A percentile compares a stretch with the other conserved stretches of the same genome.
phyloP scores from a whole-genome alignment of 1,284 basidiomycete genomes.

The Meripilus lineatus region DNA sequence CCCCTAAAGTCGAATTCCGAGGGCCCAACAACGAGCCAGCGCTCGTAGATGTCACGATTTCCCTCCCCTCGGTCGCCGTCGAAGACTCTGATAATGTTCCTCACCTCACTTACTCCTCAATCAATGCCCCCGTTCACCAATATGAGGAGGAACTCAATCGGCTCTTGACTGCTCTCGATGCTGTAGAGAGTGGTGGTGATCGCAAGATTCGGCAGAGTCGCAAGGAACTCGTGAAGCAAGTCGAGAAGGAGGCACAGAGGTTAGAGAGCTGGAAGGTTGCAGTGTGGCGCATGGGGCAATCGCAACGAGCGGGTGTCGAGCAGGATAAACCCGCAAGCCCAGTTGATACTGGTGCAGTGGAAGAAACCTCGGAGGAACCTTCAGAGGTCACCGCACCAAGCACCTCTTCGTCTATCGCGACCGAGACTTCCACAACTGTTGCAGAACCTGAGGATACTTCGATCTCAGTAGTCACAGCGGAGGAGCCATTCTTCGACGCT shows the following conservation, averaged over 20 bases:
- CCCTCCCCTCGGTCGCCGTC: slow-evolving; percentile 11
- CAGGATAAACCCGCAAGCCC: too few relatives aligned
- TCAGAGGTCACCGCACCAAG: too few relatives aligned
- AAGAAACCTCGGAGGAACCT: too few relatives aligned
- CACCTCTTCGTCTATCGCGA: too few relatives aligned
- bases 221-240: slow-evolving; percentile 49
- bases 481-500: too few relatives aligned
- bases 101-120: slow-evolving; percentile 34
- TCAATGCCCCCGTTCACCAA: slow-evolving; percentile 44
- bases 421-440: too few relatives aligned
- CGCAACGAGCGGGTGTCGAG: too few relatives aligned
- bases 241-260: slow-evolving; percentile 53
- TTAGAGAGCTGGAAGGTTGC: slow-evolving; percentile 33
- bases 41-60: not conserved
- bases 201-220: slow-evolving; percentile 47
- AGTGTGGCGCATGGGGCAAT: too few relatives aligned
- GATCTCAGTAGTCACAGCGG: too few relatives aligned
- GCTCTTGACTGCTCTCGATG: slow-evolving; percentile 61
- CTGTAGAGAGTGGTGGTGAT: slow-evolving; percentile 62
- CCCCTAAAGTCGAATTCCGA: slow-evolving; percentile 22
- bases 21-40: not conserved
- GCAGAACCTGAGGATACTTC: too few relatives aligned
- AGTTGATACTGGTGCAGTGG: too few relatives aligned
- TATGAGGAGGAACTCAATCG: slow-evolving; percentile 53
- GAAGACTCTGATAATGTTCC: slow-evolving; percentile 13